phyloP scores from a whole-genome alignment of 805 yeast genomes.

The Pichia manshurica region DNA sequence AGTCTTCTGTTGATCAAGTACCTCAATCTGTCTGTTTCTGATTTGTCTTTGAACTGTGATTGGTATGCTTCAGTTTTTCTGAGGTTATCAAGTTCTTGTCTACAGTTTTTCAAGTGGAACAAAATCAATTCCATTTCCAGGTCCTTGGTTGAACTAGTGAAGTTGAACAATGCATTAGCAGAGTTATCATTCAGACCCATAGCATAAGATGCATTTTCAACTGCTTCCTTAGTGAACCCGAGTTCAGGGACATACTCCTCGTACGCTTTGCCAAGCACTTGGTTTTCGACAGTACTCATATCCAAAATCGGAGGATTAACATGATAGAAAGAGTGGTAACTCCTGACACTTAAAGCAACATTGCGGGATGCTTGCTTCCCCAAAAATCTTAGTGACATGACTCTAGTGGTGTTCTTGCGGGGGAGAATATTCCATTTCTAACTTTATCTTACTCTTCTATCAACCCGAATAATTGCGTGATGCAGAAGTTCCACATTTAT shows the following conservation, averaged over 20 bases:
- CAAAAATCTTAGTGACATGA: neutral
- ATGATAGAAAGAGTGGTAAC: conserved; percentile 34
- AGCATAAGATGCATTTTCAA: conserved; percentile 39
- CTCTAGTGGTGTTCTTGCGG: too few relatives aligned
- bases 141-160: conserved; percentile 26
- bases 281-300: conserved; percentile 32
- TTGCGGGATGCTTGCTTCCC: neutral
- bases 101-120: conserved; percentile 41
- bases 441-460: neutral
- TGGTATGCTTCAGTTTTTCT: conserved; percentile 20
- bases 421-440: too few relatives aligned
- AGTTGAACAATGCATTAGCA: conserved; percentile 35
- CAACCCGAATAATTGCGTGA: too few relatives aligned
- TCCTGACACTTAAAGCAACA: conserved; percentile 19
- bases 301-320: conserved; percentile 33
- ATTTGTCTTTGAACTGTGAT: conserved; percentile 21
- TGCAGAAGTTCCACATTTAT: too few relatives aligned
- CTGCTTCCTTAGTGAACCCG: conserved; percentile 40
- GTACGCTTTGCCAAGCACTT: conserved; percentile 31
- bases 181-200: conserved; percentile 37
- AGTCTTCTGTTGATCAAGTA: conserved; percentile 42
- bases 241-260: conserved; percentile 34
- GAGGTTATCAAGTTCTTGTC: conserved; percentile 33
- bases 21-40: conserved; percentile 23
- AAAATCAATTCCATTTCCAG: conserved; percentile 38